phyloP scores from a whole-genome alignment of 768 basidiomycete genomes.

The Lactarius sp. region DNA sequence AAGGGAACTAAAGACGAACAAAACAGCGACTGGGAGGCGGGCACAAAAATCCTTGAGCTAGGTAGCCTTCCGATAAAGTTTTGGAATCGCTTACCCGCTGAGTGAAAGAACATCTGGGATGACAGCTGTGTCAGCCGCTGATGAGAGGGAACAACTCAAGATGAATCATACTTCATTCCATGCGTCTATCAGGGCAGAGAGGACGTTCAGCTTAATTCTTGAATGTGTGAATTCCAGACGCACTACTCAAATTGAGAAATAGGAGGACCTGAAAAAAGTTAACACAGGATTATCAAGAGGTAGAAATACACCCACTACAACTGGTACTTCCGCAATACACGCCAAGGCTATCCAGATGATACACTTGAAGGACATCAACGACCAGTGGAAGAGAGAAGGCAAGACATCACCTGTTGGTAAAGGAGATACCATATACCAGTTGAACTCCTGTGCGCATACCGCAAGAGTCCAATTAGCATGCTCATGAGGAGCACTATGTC shows the following conservation, averaged over 20 bases:
- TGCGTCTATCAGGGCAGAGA: conserved; percentile 3
- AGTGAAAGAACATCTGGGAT: not conserved
- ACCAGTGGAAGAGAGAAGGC: not conserved
- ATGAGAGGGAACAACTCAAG: not conserved
- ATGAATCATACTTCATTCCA: conserved; percentile 10
- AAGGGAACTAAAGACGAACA: conserved; percentile 1
- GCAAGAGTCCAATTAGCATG: not conserved
- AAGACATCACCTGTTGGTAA: conserved; percentile 4
- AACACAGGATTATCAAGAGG: not conserved
- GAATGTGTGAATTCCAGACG: not conserved
- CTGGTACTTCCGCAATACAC: not conserved
- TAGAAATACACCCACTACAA: not conserved
- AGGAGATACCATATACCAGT: not conserved
- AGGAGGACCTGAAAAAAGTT: conserved; percentile 8
- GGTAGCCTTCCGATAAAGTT: not conserved
- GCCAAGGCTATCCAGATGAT: not conserved
- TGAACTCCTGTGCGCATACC: not conserved
- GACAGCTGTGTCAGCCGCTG: not conserved
- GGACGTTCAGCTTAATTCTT: not conserved
- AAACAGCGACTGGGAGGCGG: not conserved
- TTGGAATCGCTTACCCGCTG: conserved; percentile 1
- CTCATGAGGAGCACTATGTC: too few relatives aligned
- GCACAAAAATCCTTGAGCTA: not conserved
- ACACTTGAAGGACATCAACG: not conserved
- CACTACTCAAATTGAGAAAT: conserved; percentile 10